Conservation (phyloP, 2,329 filamentous ascomycete genomes). For the Curvularia verruculosa region DNA sequence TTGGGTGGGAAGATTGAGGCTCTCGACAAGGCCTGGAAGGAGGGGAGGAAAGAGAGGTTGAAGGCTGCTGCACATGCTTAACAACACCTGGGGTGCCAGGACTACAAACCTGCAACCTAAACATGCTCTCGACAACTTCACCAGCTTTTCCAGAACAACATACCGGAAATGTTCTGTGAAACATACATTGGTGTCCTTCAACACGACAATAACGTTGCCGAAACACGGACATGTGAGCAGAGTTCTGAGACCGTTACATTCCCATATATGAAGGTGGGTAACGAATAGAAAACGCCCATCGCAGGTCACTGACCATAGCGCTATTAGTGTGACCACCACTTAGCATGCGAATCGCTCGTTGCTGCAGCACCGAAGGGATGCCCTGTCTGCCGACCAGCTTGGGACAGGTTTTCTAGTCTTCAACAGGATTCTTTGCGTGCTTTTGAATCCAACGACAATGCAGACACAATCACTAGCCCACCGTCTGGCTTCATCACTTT, state of each 20-base stretch:
- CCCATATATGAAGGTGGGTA: background rate
- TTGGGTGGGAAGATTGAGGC: constrained; percentile 87
- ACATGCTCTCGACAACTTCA: background rate
- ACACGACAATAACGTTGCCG: background rate
- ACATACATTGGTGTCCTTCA: background rate
- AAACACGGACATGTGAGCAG: background rate
- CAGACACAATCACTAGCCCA: background rate
- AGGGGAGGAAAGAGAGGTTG: constrained; percentile 71
- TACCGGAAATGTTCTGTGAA: constrained; percentile 2
- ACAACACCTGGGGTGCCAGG: background rate
- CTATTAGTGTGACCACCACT: background rate
- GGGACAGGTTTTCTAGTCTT: background rate
- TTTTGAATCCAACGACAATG: background rate
- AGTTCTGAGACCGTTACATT: too few species aligned
- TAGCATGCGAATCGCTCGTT: background rate
- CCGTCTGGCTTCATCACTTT: background rate
- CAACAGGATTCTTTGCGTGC: background rate
- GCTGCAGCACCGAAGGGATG: background rate
- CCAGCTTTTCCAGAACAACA: background rate
- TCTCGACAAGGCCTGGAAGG: constrained; percentile 78
- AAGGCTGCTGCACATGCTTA: constrained; percentile 60
- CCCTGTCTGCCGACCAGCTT: background rate
- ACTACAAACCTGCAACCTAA: background rate
- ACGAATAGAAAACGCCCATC: background rate
- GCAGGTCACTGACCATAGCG: background rate